Evolutionary conservation across 371 early-diverging fungal species (phyloP), one percentile per base, ranked within the genome.

Genomic region (Apophysomyces trapeziformis): DNA sequence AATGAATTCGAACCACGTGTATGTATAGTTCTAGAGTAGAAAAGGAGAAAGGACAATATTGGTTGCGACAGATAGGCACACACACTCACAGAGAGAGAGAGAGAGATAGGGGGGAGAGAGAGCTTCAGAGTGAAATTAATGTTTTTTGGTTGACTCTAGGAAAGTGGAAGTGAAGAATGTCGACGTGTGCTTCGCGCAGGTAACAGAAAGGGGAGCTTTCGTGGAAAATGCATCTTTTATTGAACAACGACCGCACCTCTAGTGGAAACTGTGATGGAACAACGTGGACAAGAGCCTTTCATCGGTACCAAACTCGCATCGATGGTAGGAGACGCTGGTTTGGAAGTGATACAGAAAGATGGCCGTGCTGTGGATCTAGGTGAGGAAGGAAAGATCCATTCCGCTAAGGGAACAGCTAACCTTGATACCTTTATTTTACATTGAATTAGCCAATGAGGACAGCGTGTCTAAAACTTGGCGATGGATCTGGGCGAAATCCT

Each of bases 281-380:
- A 74, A 26, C 64, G 68, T 38, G 75, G 70, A n/a, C 76, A 76
- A 54, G 78, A 81, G 63, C 76, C 78, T 8, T 71, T 45, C 13
- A 72, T 78, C 38, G 78, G 72, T 7, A 26, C 68, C 12, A 74
- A 81, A 59, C 62, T 81, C 26, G 60, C 64, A 16, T 50, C 54
- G 21, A 50, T 50, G 54, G 54, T 50, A 26, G 54, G 54, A 7
- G 35, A n/a, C 5, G 54, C 54, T 7, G 54, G 54, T 9, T 21
- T 50, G 21, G 18, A 50, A 21, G 54, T 50, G 54, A 50, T 50
- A 16, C 54, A 50, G 11, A 50, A 50, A 26, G 54, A 50, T 5
- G 54, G 11, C 1, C 54, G 54, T 18, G 54, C 54, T 7, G 54
- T 50, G 54, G 54, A 50, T 21, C 21, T 50, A 21, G 54, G 54